A percentile compares a stretch with the other conserved stretches of the same genome.
phyloP scores from a whole-genome alignment of 2,329 filamentous ascomycete genomes.

The Phyllosticta citribraziliensis region DNA sequence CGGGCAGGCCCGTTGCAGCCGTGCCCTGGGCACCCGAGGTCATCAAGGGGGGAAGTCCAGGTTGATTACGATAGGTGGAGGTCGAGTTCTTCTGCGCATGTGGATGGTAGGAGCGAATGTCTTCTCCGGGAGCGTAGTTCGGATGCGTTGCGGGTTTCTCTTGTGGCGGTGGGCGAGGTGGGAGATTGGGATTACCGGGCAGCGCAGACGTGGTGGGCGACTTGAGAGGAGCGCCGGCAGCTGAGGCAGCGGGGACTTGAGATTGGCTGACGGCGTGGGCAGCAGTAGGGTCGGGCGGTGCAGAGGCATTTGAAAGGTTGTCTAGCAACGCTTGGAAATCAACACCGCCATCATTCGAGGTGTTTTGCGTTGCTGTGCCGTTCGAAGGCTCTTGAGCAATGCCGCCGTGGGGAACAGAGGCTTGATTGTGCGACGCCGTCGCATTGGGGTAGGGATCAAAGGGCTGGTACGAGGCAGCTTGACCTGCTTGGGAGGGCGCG shows the following conservation, averaged over 20 bases:
- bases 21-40: conserved; percentile 13
- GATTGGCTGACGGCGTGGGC: conserved; percentile 11
- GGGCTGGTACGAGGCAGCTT: conserved; percentile 16
- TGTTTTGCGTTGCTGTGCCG: neutral
- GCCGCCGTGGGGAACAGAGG: conserved; percentile 19
- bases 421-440: conserved; percentile 16
- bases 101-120: conserved; percentile 42
- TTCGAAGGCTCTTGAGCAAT: conserved; percentile 19
- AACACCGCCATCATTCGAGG: conserved; percentile 23
- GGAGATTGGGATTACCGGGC: conserved; percentile 33
- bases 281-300: conserved; percentile 22
- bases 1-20: neutral
- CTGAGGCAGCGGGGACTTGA: conserved; percentile 11
- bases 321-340: conserved; percentile 39
- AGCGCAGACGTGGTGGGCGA: conserved; percentile 26
- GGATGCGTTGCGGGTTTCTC: conserved; percentile 38
- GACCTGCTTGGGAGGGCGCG: conserved; percentile 20
- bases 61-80: conserved; percentile 23
- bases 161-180: conserved; percentile 39
- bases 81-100: conserved; percentile 30
- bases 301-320: conserved; percentile 21
- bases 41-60: conserved; percentile 18
- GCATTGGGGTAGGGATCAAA: conserved; percentile 4
- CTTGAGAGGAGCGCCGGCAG: conserved; percentile 15
- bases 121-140: conserved; percentile 38